Percentiles rank a stretch among this genome's conserved stretches.
Evolutionary conservation across 495 filamentous ascomycete species (phyloP).

Genomic region (Penicillium daleae): DNA sequence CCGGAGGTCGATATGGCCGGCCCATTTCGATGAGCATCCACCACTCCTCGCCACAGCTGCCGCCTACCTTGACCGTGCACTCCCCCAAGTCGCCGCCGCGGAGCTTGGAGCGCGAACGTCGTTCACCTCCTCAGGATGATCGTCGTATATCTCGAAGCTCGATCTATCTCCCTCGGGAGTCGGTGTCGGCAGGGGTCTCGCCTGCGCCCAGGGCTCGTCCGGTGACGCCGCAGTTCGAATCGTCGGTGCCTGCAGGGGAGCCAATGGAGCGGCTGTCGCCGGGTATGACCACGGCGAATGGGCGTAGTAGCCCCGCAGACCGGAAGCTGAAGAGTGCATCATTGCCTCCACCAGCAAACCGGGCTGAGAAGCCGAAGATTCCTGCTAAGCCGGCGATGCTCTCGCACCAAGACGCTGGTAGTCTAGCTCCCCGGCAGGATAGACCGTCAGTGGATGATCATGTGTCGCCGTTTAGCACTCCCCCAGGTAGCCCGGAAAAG

Average conservation of each 20-base stretch:
- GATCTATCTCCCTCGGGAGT: constrained; percentile 32
- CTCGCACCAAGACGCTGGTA: constrained; percentile 33
- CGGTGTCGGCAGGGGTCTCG: constrained; percentile 43
- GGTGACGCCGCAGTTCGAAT: constrained; percentile 47
- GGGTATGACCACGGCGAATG: constrained; percentile 39
- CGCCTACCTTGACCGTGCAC: constrained; percentile 72
- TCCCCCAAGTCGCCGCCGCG: constrained; percentile 76
- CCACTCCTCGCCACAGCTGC: constrained; percentile 60
- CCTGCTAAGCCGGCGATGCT: constrained; percentile 49
- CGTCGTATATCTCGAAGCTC: constrained; percentile 33
- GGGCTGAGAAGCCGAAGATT: constrained; percentile 81
- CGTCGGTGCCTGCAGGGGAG: constrained; percentile 58
- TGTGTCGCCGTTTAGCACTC: constrained; percentile 88
- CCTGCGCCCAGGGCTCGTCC: constrained; percentile 50
- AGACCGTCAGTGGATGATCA: constrained; percentile 49
- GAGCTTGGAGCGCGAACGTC: constrained; percentile 20
- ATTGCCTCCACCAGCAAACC: constrained; percentile 74
- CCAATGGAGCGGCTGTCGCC: constrained; percentile 51
- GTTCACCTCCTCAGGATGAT: constrained; percentile 26
- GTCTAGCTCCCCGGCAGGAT: constrained; percentile 43
- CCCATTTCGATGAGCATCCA: constrained; percentile 56
- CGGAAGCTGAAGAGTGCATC: constrained; percentile 47
- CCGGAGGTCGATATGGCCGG: constrained; percentile 38
- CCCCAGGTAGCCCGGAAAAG: constrained; percentile 76
- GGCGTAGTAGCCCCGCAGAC: constrained; percentile 30